phyloP scores from a whole-genome alignment of 106 monocot species.

The Hemerocallis citrina region DNA sequence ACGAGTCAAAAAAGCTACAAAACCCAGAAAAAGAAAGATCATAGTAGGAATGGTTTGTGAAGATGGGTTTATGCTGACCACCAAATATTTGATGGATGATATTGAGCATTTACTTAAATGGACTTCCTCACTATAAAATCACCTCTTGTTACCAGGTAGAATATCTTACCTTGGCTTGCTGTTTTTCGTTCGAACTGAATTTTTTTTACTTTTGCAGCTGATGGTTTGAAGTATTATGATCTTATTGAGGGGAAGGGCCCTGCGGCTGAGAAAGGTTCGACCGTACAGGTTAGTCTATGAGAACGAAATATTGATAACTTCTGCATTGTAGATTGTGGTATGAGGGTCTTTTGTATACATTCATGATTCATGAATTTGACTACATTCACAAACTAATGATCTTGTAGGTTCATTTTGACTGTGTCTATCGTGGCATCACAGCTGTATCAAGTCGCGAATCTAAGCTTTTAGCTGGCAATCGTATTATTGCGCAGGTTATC shows the following conservation, averaged over 20 bases:
- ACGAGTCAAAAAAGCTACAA: too few relatives aligned
- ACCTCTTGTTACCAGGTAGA: too few relatives aligned
- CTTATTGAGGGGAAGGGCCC: conserved; percentile 79
- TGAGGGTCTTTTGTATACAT: too few relatives aligned
- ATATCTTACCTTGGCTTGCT: background rate
- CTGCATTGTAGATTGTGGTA: too few relatives aligned
- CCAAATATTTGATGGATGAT: too few relatives aligned
- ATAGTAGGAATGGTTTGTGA: too few relatives aligned
- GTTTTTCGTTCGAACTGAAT: background rate
- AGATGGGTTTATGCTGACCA: too few relatives aligned
- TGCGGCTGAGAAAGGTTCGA: conserved; percentile 63
- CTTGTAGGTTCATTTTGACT: conserved; percentile 92
- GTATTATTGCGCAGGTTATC: conserved; percentile 84
- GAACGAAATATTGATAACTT: conserved; percentile 3
- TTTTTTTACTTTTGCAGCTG: conserved; percentile 34
- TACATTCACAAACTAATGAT: background rate
- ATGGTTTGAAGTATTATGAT: conserved; percentile 93
- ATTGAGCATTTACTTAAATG: too few relatives aligned
- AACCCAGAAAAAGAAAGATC: too few relatives aligned
- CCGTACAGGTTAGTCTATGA: conserved; percentile 56
- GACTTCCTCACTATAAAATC: too few relatives aligned
- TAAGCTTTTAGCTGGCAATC: conserved; percentile 89
- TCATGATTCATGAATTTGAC: too few relatives aligned
- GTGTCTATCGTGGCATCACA: conserved; percentile 75
- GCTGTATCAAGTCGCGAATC: conserved; percentile 90